phyloP scores from a whole-genome alignment of 2,329 filamentous ascomycete genomes.

The Trichothecium sympodiale region DNA sequence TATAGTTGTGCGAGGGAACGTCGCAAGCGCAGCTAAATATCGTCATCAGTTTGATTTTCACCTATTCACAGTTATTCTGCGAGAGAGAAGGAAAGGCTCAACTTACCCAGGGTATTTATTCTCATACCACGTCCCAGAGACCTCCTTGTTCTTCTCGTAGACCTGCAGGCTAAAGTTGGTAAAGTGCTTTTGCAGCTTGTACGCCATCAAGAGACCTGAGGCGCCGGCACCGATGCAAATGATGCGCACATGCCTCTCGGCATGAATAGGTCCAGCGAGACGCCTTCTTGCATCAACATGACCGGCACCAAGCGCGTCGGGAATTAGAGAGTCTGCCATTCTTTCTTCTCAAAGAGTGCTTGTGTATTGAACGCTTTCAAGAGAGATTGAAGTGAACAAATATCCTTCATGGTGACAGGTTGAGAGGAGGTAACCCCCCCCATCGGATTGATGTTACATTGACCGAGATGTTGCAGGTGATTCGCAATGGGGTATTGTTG shows the following conservation, averaged over 20 bases:
- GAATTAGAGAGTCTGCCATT: constrained; percentile 8
- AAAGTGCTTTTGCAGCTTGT: constrained; percentile 19
- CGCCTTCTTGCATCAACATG: constrained; percentile 9
- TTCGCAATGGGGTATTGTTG: too few relatives aligned
- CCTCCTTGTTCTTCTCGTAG: constrained; percentile 22
- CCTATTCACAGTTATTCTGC: neutral
- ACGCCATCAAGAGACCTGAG: constrained; percentile 15
- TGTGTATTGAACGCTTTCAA: too few relatives aligned
- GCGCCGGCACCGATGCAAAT: constrained; percentile 19
- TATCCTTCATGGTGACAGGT: too few relatives aligned
- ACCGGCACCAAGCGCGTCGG: constrained; percentile 6
- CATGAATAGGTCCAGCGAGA: constrained; percentile 10
- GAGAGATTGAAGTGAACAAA: too few relatives aligned
- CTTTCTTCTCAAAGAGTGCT: too few relatives aligned
- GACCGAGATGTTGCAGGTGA: too few relatives aligned
- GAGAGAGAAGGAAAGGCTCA: constrained; percentile 17
- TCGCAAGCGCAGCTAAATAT: constrained; percentile 31
- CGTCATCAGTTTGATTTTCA: neutral
- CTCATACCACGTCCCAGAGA: constrained; percentile 41
- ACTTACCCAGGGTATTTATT: constrained; percentile 43
- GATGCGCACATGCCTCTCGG: constrained; percentile 11
- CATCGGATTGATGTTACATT: too few relatives aligned
- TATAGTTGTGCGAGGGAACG: constrained; percentile 40
- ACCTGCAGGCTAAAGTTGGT: constrained; percentile 14
- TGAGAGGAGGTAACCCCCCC: too few relatives aligned